A percentile compares a stretch with the other conserved stretches of the same genome.
Conservation (phyloP, 805 yeast species). For the Ogataea methanolica region DNA sequence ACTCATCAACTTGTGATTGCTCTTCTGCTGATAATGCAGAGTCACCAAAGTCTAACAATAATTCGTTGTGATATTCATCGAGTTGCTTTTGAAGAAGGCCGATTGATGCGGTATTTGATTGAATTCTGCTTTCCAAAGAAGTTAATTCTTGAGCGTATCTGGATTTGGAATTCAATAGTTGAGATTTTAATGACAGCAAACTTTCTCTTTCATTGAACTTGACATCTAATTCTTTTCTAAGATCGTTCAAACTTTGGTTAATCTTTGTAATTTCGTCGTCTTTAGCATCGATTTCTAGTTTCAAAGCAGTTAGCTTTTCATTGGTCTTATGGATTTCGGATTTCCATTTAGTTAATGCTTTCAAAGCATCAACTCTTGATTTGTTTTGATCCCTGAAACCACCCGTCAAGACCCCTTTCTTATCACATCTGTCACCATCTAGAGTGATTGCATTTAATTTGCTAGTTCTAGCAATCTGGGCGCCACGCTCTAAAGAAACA, state of each 20-base stretch:
- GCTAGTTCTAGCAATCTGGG: conserved; percentile 56
- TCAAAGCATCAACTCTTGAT: conserved; percentile 69
- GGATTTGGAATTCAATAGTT: conserved; percentile 36
- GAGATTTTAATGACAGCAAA: conserved; percentile 37
- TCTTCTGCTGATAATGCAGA: conserved; percentile 47
- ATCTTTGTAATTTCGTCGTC: conserved; percentile 50
- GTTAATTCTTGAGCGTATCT: conserved; percentile 40
- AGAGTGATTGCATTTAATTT: conserved; percentile 76
- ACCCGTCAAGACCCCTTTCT: conserved; percentile 81
- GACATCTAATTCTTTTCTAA: conserved; percentile 39
- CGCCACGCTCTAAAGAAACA: conserved; percentile 60
- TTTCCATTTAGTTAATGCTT: conserved; percentile 48
- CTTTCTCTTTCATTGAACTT: conserved; percentile 40
- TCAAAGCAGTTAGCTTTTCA: conserved; percentile 35
- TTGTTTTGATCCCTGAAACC: conserved; percentile 71
- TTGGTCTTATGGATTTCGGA: conserved; percentile 40
- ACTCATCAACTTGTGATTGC: conserved; percentile 30
- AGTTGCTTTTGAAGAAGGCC: conserved; percentile 35
- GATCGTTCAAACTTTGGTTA: conserved; percentile 39
- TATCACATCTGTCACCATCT: conserved; percentile 88
- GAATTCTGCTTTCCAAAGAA: conserved; percentile 32
- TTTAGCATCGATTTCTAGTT: conserved; percentile 33
- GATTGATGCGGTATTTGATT: conserved; percentile 31
- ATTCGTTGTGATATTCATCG: conserved; percentile 43
- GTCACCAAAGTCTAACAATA: conserved; percentile 48